phyloP scores from a whole-genome alignment of 495 filamentous ascomycete species.

The Podospora pseudopauciseta region DNA sequence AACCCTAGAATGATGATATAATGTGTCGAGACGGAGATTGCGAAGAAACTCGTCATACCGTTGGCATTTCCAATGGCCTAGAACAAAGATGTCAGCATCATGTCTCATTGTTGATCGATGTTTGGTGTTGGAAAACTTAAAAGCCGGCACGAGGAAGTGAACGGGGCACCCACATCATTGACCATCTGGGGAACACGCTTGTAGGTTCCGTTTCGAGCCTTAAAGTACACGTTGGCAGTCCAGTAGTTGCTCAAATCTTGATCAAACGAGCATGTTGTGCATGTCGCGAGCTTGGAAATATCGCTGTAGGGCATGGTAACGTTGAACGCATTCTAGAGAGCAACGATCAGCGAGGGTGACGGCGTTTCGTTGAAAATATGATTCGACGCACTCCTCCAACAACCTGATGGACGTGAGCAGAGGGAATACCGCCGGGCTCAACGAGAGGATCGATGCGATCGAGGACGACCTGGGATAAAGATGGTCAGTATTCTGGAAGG shows the following conservation, averaged over 20 bases:
- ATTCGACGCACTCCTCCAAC: constrained; percentile 36
- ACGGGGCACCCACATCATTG: constrained; percentile 12
- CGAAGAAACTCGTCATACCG: background rate
- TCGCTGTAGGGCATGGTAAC: constrained; percentile 40
- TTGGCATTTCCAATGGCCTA: constrained; percentile 22
- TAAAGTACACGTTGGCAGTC: constrained; percentile 53
- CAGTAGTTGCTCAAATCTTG: constrained; percentile 52
- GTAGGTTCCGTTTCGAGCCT: constrained; percentile 48
- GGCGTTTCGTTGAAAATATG: background rate
- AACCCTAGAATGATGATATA: no score
- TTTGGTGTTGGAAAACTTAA: no score
- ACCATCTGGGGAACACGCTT: constrained; percentile 42
- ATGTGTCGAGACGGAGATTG: no score
- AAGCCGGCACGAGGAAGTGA: no score
- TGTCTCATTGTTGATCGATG: no score
- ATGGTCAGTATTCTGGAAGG: no score
- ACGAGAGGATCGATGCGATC: constrained; percentile 44
- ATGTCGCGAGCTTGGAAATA: constrained; percentile 35
- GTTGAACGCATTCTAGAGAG: constrained; percentile 39
- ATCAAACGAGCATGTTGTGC: constrained; percentile 44
- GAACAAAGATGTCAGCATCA: no score
- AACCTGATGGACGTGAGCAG: constrained; percentile 45
- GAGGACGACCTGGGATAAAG: constrained; percentile 26
- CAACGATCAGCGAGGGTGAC: background rate
- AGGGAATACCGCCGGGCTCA: constrained; percentile 39